Conservation (phyloP, 2,329 filamentous ascomycete genomes). For the Ophiostoma australiae region DNA sequence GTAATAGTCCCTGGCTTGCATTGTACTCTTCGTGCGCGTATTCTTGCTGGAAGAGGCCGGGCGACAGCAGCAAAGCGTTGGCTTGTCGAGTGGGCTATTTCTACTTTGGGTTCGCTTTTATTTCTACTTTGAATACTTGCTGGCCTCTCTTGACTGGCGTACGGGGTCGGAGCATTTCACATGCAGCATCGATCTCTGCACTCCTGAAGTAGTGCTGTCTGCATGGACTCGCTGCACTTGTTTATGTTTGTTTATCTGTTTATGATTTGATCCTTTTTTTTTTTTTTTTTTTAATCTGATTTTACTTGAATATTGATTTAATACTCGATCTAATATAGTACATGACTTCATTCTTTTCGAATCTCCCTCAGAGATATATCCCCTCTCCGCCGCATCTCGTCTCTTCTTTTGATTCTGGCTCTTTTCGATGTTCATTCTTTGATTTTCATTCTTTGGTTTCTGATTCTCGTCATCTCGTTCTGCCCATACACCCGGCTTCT, state of each 20-base stretch:
- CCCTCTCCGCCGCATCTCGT: not conserved
- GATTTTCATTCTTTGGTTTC: not conserved
- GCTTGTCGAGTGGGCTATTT: no score
- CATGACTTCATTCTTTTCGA: not conserved
- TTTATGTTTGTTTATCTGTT: not conserved
- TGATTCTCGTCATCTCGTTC: not conserved
- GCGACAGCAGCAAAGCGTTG: not conserved
- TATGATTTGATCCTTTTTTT: not conserved
- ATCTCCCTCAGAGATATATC: not conserved
- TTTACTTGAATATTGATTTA: not conserved
- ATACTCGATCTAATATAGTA: not conserved
- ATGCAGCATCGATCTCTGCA: slow-evolving; percentile 6
- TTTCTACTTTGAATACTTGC: not conserved
- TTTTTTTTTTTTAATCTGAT: not conserved
- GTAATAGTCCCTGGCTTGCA: no score
- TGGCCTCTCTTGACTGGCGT: not conserved
- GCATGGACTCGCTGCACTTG: not conserved
- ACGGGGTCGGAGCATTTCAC: not conserved
- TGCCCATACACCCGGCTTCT: not conserved
- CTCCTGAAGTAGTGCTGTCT: not conserved
- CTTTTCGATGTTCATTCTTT: not conserved
- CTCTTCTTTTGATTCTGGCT: not conserved
- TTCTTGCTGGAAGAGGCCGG: not conserved
- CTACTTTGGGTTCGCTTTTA: not conserved
- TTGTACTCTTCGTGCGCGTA: not conserved